These are phyloP conservation scores for Amaranthus tricolor DNA, from an alignment of 179 eudicot genomes.

Conservation along the genomic window DNA sequence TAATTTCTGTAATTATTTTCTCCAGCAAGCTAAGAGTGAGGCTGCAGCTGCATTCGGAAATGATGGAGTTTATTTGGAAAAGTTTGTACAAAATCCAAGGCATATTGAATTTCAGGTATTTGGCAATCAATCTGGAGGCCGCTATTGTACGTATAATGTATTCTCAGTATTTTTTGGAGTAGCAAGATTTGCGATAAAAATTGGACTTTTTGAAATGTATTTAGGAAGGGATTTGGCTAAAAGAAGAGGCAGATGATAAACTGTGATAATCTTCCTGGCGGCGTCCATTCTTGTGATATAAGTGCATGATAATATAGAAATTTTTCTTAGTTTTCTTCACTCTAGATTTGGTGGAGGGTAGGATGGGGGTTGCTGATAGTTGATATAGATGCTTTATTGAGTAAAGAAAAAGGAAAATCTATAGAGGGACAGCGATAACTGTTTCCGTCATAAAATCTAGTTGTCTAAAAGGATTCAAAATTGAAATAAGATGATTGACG, in stretches of 20 bases:
- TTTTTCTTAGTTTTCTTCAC: not conserved
- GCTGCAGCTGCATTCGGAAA: slow-evolving; percentile 99
- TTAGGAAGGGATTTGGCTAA: no score
- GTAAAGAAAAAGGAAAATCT: not conserved
- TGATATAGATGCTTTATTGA: not conserved
- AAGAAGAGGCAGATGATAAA: no score
- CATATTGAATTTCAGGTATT: slow-evolving; percentile 99
- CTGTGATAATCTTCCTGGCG: no score
- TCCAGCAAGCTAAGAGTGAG: slow-evolving; percentile 94
- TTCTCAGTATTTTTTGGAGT: not conserved
- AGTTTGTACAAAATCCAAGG: slow-evolving; percentile 85
- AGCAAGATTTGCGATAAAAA: not conserved
- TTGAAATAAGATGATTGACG: not conserved
- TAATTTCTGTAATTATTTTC: not conserved
- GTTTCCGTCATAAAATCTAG: not conserved
- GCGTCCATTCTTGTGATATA: no score
- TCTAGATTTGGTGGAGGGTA: not conserved
- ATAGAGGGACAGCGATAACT: not conserved
- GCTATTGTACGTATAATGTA: not conserved
- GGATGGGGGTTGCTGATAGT: not conserved
- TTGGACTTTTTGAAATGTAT: not conserved
- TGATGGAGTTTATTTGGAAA: slow-evolving; percentile 96
- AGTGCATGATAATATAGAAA: no score
- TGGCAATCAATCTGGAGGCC: not conserved
- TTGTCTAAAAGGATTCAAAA: not conserved